These are phyloP conservation scores for Paracorniculantispora psalliotae DNA, from an alignment of 2,329 filamentous ascomycete genomes.

Conservation along the genomic window DNA sequence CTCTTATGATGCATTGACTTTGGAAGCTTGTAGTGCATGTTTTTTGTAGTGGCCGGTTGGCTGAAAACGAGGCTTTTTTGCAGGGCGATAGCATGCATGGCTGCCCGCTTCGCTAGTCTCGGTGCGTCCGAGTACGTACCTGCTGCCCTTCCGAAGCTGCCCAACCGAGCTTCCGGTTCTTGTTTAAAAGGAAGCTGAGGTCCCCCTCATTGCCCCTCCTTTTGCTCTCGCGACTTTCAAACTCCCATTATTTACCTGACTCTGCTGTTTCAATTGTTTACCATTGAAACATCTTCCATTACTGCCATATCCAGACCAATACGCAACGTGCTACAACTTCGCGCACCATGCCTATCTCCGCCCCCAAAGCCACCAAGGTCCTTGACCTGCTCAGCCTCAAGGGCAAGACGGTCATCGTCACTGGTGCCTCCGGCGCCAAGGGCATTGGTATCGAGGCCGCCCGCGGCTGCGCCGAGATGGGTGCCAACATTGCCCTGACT, in stretches of 20 bases:
- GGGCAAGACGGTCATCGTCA: conserved; percentile 67
- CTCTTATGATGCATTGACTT: conserved; percentile 12
- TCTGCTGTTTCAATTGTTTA: background rate
- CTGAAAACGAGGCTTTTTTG: background rate
- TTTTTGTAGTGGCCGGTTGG: background rate
- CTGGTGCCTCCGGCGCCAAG: conserved; percentile 63
- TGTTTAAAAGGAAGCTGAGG: conserved; percentile 6
- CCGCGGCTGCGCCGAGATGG: conserved; percentile 65
- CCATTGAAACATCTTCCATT: background rate
- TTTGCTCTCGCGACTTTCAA: background rate
- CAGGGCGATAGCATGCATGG: background rate
- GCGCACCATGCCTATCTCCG: conserved; percentile 46
- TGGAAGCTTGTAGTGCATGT: background rate
- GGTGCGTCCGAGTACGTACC: background rate
- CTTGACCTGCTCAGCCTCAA: conserved; percentile 66
- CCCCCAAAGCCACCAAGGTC: conserved; percentile 54
- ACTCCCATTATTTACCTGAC: background rate
- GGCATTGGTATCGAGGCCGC: conserved; percentile 68
- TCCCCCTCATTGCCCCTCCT: background rate
- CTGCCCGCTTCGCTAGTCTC: background rate
- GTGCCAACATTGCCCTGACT: conserved; percentile 66
- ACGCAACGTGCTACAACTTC: background rate
- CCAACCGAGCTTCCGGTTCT: background rate
- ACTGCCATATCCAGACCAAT: background rate
- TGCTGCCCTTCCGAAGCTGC: background rate